Evolutionary conservation across 2,329 filamentous ascomycete genomes (phyloP), one percentile per base, ranked within the genome.

Genomic region (Aspergillus candidus): DNA sequence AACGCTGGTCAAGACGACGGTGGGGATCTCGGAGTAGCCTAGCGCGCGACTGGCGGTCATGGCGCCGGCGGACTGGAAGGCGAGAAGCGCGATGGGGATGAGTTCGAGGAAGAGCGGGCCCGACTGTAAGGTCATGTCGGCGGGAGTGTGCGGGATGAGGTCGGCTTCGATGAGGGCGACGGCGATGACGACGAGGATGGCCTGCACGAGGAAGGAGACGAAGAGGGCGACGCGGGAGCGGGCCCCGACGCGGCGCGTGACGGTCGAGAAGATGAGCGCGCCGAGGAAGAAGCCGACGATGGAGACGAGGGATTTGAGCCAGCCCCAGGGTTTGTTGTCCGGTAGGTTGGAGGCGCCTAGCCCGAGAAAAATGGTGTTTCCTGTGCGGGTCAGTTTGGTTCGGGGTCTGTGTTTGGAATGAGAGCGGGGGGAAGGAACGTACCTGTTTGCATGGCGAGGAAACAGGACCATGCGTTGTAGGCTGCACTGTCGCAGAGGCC

Each of bases 371-470:
- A 73, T 61, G 27, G 70, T 72, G 51, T 73, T 72, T 48, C 69
- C 69, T 72, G 44, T 37, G 17, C 4, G 15, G 32, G 14, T 11
- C 31, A 33, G 11, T 4, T 29, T 30, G 22, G 12, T 29, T n/a
- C 10, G 30, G 18, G 11, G 13, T 13, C 32, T 15, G 34, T 22
- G 3, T 13, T 6, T 5, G n/a, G n/a, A n/a, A 35, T 40, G 38
- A 40, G n/a, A 3, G 13, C 15, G 33, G 15, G 43, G 35, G 14
- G 31, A 41, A n/a, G 32, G 18, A 18, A 15, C 12, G 29, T 64
- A 71, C 70, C 70, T 2, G 70, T 72, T 48, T 73, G 70, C 70
- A 73, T 72, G 41, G 67, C 67, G 33, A 72, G 57, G 56, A 73
- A 73, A 48, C 69, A 72, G 29, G 64, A 68, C 69, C 70, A 72